Evolutionary conservation across 345 rosid species (phyloP).

Genomic region (Eucalyptus camaldulensis): DNA sequence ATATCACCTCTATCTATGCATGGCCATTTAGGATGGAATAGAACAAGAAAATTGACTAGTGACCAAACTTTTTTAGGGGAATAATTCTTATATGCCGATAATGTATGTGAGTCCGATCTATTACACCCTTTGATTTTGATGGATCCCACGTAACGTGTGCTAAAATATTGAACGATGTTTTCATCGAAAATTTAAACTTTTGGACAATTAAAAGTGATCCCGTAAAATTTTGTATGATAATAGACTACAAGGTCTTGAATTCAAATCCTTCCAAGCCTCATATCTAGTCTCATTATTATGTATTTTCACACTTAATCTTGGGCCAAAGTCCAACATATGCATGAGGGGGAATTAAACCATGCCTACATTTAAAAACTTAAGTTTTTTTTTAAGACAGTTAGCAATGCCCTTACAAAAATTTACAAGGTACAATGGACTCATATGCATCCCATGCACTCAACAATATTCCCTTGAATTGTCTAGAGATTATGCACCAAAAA

Average conservation of each 20-base stretch:
- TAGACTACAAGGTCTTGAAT: fast-evolving
- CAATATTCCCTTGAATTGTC: background rate
- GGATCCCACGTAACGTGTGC: background rate
- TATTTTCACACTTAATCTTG: background rate
- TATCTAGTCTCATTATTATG: background rate
- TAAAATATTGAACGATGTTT: background rate
- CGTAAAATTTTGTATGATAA: background rate
- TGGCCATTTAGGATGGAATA: background rate
- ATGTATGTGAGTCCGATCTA: background rate
- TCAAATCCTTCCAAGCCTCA: background rate
- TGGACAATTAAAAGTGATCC: background rate
- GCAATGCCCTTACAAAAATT: background rate
- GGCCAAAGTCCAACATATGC: background rate
- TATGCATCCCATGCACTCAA: background rate
- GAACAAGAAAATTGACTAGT: background rate
- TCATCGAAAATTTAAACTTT: background rate
- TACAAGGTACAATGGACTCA: background rate
- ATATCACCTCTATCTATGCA: background rate
- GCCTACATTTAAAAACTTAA: background rate
- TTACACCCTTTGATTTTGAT: background rate
- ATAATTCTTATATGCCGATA: background rate
- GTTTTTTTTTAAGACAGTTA: background rate
- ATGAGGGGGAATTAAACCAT: background rate
- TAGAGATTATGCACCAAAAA: background rate
- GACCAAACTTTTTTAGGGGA: background rate